These are phyloP conservation scores for Salix koriyanagi DNA, from an alignment of 345 rosid species.

Conservation along the genomic window DNA sequence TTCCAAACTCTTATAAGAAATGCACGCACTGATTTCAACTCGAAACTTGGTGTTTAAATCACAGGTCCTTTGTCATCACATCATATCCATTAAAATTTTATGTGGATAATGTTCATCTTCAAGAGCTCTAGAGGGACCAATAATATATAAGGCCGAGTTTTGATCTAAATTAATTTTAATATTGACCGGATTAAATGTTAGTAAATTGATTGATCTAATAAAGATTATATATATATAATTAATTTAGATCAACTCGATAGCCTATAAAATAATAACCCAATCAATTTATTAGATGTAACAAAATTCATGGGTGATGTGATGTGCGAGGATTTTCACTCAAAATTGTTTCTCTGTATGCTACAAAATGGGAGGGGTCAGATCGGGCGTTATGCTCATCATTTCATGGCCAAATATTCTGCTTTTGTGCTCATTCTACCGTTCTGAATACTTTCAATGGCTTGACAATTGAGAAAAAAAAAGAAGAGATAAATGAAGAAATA, in stretches of 20 bases:
- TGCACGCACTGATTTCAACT: accelerated
- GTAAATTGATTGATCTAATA: too few species aligned
- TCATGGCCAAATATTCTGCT: neutral
- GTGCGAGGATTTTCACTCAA: slow-evolving; percentile 27
- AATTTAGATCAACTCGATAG: too few species aligned
- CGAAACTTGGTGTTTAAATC: accelerated
- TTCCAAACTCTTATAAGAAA: accelerated
- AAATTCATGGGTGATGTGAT: neutral
- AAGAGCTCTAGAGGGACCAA: neutral
- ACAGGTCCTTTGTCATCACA: accelerated
- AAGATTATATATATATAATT: too few species aligned
- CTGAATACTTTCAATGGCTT: neutral
- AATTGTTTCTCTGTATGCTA: slow-evolving; percentile 21
- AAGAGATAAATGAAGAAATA: slow-evolving; percentile 7
- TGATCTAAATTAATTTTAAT: too few species aligned
- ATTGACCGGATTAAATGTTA: too few species aligned
- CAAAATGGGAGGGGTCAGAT: slow-evolving; percentile 24
- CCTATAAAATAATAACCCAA: too few species aligned
- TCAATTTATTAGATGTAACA: too few species aligned
- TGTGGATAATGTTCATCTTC: slow-evolving; percentile 13
- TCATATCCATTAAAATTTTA: neutral
- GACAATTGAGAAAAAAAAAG: neutral
- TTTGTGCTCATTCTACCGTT: neutral
- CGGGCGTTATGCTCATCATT: slow-evolving; percentile 24
- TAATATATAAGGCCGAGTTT: too few species aligned